Base-by-base conservation (phyloP, 192 early-diverging fungal species). In the Rhizophagus clarus region DNA sequence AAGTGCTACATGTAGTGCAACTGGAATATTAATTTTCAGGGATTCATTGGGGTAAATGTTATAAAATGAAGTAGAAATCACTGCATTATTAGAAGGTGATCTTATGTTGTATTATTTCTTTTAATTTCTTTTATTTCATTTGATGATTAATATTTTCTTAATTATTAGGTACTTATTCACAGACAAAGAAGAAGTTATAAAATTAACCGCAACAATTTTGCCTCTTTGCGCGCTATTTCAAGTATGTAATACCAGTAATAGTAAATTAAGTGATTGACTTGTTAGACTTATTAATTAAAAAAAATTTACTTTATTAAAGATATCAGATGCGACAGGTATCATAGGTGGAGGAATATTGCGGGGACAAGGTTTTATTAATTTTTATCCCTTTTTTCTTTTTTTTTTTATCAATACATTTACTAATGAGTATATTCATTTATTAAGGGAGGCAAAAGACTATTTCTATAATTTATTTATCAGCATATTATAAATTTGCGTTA, bases 221-320 rank as follows among this genome's bases (percentile, higher is more conserved):
- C 96, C 96, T 0, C 80, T 95, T n/a, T 92, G 88, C 31, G 95
- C 95, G 0, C 31, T 92, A 37, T 95, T 91, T 84, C 94, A 95
- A 49, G 77, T 79, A 61, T 11, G 42, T 45, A 2, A 11, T 40
- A 9, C 5, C 37, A 40, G 22, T 37, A 64, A n/a, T 29, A 24
- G n/a, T 14, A 29, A 14, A 15, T 49, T 49, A 17, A 49, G 11
- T 49, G 47, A 40, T 45, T 68, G 20, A 29, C 20, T 70, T n/a
- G 24, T 60, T 32, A 31, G 2, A 40, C 37, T 40, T 40, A 40
- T n/a, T 40, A 40, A 8, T 40, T 32, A 0, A 28, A 7, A 61
- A 76, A 15, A 47, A 45, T 26, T 31, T 61, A n/a, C 51, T 17
- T 32, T 17, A 42, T 12, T 49, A 72, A 66, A 79, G 88, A 90